A percentile compares a stretch with the other conserved stretches of the same genome.
Conservation (phyloP, 31 red algal genomes). For the Porphyra umbilicalis region DNA sequence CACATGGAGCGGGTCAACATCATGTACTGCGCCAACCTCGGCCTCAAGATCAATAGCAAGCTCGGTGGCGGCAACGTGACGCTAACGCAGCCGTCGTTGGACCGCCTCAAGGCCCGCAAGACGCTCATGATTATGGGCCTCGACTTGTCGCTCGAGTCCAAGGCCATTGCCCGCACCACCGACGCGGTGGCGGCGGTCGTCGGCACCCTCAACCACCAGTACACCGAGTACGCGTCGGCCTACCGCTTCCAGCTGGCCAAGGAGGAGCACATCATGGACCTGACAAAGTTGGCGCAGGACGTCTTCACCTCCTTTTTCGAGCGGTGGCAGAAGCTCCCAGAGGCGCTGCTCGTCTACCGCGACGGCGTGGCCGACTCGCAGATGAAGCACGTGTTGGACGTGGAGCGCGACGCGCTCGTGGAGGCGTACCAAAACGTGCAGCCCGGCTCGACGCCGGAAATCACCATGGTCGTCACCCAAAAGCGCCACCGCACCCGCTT, state of each 20-base stretch:
- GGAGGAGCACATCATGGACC: slow-evolving; percentile 21
- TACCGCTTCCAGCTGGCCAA: slow-evolving; percentile 46
- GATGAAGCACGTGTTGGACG: slow-evolving; percentile 35
- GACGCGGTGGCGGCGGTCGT: slow-evolving; percentile 44
- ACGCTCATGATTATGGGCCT: slow-evolving; percentile 59
- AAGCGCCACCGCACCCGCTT: slow-evolving; percentile 56
- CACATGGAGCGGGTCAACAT: slow-evolving; percentile 23
- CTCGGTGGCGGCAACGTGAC: slow-evolving; percentile 42
- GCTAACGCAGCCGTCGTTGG: slow-evolving; percentile 5
- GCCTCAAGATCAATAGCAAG: slow-evolving; percentile 73
- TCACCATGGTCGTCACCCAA: slow-evolving; percentile 65
- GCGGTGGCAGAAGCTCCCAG: slow-evolving; percentile 34
- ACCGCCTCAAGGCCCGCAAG: slow-evolving; percentile 1
- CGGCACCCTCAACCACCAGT: slow-evolving; percentile 48
- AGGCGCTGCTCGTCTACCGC: slow-evolving; percentile 59
- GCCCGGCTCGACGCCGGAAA: slow-evolving; percentile 20
- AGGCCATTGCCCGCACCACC: slow-evolving; percentile 1
- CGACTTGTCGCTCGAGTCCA: slow-evolving; percentile 28
- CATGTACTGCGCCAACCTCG: slow-evolving; percentile 50
- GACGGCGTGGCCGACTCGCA: slow-evolving; percentile 61
- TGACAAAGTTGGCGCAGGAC: slow-evolving; percentile 23
- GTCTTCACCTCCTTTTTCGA: slow-evolving; percentile 17
- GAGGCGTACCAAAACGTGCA: slow-evolving; percentile 11
- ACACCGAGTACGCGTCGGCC: slow-evolving; percentile 23
- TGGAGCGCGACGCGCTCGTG: slow-evolving; percentile 21